Evolutionary conservation across 2,329 filamentous ascomycete genomes (phyloP).

Genomic region (Calonectria pauciramosa): DNA sequence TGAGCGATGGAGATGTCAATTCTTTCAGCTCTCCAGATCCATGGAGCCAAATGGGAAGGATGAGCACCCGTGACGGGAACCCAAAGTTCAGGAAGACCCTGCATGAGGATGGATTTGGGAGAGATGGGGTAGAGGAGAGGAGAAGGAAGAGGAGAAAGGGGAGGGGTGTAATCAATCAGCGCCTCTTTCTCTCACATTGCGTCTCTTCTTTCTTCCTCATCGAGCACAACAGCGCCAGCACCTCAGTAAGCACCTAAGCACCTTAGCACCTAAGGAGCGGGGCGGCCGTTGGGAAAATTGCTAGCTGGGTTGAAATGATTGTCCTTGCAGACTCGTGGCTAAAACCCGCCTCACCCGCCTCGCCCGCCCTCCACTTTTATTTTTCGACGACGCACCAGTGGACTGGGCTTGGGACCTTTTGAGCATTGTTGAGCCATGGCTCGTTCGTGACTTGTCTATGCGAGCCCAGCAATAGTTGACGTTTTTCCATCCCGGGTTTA

Average conservation of each 20-base stretch:
- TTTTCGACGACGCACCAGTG: neutral
- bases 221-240: neutral
- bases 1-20: conserved; percentile 8
- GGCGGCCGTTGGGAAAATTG: conserved; percentile 17
- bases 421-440: neutral
- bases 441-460: neutral
- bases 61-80: neutral
- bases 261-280: neutral
- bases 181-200: neutral
- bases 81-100: neutral
- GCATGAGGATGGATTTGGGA: neutral
- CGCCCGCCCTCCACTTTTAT: neutral
- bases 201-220: neutral
- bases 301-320: conserved; percentile 18
- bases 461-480: neutral
- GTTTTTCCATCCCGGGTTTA: neutral
- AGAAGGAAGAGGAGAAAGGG: neutral
- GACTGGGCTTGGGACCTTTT: neutral
- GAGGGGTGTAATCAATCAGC: conserved; percentile 5
- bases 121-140: neutral
- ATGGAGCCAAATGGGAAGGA: neutral
- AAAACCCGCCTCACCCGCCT: conserved; percentile 29
- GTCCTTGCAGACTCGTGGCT: conserved; percentile 17
- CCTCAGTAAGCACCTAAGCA: neutral
- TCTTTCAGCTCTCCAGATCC: neutral